Evolutionary conservation across 495 filamentous ascomycete species (phyloP).

Genomic region (Penicillium ucsense): DNA sequence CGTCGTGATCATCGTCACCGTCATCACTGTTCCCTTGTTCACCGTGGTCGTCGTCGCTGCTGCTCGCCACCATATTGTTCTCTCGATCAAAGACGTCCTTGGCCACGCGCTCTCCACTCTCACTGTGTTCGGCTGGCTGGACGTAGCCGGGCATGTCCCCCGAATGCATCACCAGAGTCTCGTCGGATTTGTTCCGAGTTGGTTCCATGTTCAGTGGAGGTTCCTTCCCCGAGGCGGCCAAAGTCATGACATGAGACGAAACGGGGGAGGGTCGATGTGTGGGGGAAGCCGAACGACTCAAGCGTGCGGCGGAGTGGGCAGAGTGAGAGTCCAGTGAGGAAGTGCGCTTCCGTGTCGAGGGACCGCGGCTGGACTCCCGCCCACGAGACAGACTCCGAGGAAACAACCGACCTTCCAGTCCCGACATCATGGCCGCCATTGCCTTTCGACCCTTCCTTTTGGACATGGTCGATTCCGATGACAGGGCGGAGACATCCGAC

Average conservation of each 20-base stretch:
- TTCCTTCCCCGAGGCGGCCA: conserved; percentile 37
- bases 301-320: conserved; percentile 33
- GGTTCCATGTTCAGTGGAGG: conserved; percentile 47
- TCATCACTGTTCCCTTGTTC: conserved; percentile 42
- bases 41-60: conserved; percentile 38
- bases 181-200: conserved; percentile 58
- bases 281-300: conserved; percentile 52
- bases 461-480: not conserved
- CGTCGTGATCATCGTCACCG: conserved; percentile 43
- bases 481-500: conserved; percentile 11
- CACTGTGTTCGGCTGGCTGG: conserved; percentile 22
- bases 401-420: conserved; percentile 25
- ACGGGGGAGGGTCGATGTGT: conserved; percentile 31
- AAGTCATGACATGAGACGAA: conserved; percentile 20
- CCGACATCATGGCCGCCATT: conserved; percentile 34
- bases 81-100: conserved; percentile 66
- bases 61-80: conserved; percentile 38
- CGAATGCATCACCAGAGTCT: conserved; percentile 44
- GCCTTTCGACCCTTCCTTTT: conserved; percentile 19
- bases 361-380: conserved; percentile 31
- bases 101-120: conserved; percentile 49
- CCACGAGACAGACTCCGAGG: conserved; percentile 30
- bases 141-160: conserved; percentile 44
- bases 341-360: conserved; percentile 33
- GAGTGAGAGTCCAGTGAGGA: conserved; percentile 51